Evolutionary conservation across 805 yeast genomes (phyloP), one percentile per base, ranked within the genome.

Genomic region (Hyphopichia homilentoma): DNA sequence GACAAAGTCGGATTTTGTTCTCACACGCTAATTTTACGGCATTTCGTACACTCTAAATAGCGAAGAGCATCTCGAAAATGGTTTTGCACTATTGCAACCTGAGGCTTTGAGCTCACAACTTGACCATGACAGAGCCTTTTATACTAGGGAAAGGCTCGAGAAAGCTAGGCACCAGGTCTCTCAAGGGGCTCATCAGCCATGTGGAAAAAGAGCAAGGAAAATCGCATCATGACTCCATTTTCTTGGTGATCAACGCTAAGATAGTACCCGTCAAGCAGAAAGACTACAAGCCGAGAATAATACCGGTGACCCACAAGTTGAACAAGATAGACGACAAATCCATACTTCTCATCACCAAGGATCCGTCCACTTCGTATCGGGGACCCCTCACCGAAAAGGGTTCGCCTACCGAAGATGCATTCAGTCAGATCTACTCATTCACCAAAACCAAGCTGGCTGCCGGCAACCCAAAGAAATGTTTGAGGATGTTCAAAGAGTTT

Each of bases 341-440:
- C 15, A 69, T 83, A 4, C 50, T 84, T 4, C 61, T 86, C 13
- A 68, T 86, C 9, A 81, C 90, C 6, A 84, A 81, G 41, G 93
- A 85, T 48, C 89, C 90, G 1, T 73, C 81, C 4, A 62, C 73
- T 4, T 64, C 68, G 5, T 84, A 77, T 45, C 63, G 78, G 21
- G 64, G 62, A 7, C 65, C 69, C 4, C 51, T 84, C 4, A 61
- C 67, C 5, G 60, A 57, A 18, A 68, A 70, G 36, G 75, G 67
- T 12, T 62, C 77, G 1, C 67, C 73, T 2, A 79, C 88, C 0
- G 76, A 78, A 33, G 84, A 81, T 36, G 50, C 55, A 12, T 82
- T 84, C 52, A 70, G 72, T 27, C 77, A 77, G 18, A 75, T 85
- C 16, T 60, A 77, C 13, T 70, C 86, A 9, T 61, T 81, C 29